phyloP scores from a whole-genome alignment of 2,329 filamentous ascomycete species.

The Cladophialophora yegresii region DNA sequence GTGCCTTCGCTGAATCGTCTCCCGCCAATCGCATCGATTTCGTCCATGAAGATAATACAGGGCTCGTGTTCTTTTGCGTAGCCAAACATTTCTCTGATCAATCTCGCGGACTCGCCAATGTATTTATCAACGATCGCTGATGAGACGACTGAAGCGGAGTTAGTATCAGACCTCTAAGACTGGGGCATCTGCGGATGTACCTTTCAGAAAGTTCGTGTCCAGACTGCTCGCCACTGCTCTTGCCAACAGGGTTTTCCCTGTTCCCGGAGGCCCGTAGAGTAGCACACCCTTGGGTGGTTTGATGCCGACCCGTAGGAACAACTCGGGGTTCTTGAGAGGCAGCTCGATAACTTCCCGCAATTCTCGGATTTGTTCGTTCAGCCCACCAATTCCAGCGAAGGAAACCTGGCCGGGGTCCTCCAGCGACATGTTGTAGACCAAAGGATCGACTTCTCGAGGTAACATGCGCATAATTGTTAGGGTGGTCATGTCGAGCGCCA shows the following conservation, averaged over 20 bases:
- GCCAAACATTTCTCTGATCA: slow-evolving; percentile 99
- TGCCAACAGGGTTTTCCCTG: slow-evolving; percentile 92
- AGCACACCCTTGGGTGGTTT: slow-evolving; percentile 98
- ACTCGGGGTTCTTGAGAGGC: slow-evolving; percentile 96
- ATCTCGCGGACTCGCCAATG: slow-evolving; percentile 93
- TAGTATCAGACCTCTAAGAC: neutral
- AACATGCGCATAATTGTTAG: slow-evolving; percentile 99
- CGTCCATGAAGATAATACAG: slow-evolving; percentile 99
- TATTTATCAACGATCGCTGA: slow-evolving; percentile 99
- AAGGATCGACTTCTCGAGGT: slow-evolving; percentile 93
- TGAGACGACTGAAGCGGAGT: slow-evolving; percentile 72
- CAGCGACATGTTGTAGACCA: slow-evolving; percentile 99
- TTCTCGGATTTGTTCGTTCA: slow-evolving; percentile 98
- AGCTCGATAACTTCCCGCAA: slow-evolving; percentile 96
- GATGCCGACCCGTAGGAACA: slow-evolving; percentile 95
- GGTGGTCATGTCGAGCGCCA: slow-evolving; percentile 98
- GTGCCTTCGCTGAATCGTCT: slow-evolving; percentile 96
- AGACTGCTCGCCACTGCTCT: slow-evolving; percentile 93
- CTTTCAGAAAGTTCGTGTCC: slow-evolving; percentile 98
- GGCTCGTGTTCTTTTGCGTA: slow-evolving; percentile 99
- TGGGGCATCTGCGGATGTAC: slow-evolving; percentile 52
- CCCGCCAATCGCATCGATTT: slow-evolving; percentile 98
- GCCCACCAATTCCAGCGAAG: slow-evolving; percentile 93
- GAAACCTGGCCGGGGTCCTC: slow-evolving; percentile 97
- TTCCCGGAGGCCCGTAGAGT: slow-evolving; percentile 93